Evolutionary conservation across 768 basidiomycete species (phyloP), one percentile per base, ranked within the genome.

Genomic region (Paxillus involutus): DNA sequence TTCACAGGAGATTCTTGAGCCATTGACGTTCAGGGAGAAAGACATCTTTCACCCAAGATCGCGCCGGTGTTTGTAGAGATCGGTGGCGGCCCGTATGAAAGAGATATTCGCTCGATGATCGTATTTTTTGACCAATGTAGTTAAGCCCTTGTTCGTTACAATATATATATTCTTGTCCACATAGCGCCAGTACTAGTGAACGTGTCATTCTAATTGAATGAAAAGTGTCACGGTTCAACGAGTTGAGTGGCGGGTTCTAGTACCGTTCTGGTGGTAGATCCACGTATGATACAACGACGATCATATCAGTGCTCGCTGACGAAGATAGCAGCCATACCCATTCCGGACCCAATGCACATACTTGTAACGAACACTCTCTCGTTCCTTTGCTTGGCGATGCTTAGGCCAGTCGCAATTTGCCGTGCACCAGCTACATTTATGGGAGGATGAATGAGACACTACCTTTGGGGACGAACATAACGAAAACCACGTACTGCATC

Each of bases 311-410:
- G 86, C 79, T 94, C 92, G 69, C 77, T 90, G 51, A 91, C 89
- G 63, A 94, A 88, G 2, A 94, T 77, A 43, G 84, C 89, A 32
- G 91, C 91, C 89, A 94, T 92, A 36, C 91, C 90, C 89, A 94
- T 93, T 21, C 92, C 91, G 13, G 81, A 83, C 7, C 91, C 92
- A 63, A 94, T 86, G 67, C 93, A 95, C 94, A 96, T 96, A 60
- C 84, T 87, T 2, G 91, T 94, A 32, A 89, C 86, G 59, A 96
- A 94, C 58, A 96, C 74, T 67, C 86, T 87, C 21, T 78, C 78
- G 14, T 80, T 80, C 44, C 83, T 86, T 69, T 91, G 83, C 77
- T 85, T 93, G 11, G 89, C 87, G 46, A 92, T 85, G 65, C 80
- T 85, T 58, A 91, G 71, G 12, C 88, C 94, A 8, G 93, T 96